These are phyloP conservation scores for Cyberlindnera misumaiensis DNA, from an alignment of 805 yeast genomes.

Conservation along the genomic window DNA sequence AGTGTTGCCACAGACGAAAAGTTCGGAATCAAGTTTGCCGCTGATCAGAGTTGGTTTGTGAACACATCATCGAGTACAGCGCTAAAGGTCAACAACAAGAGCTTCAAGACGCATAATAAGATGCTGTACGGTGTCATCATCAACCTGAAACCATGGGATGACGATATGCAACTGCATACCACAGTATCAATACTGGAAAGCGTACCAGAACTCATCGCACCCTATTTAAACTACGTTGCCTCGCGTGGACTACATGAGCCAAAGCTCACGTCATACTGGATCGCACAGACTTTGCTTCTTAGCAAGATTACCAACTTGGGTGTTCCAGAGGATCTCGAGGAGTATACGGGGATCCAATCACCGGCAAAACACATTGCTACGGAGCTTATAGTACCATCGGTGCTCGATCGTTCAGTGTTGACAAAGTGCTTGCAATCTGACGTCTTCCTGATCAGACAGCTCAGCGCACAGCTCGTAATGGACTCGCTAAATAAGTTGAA, in stretches of 20 bases:
- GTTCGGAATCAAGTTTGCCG: conserved; percentile 38
- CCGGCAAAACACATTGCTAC: conserved; percentile 35
- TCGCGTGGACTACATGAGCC: conserved; percentile 76
- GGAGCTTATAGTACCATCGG: conserved; percentile 59
- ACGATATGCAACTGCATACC: conserved; percentile 52
- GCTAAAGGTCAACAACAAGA: conserved; percentile 40
- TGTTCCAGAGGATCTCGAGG: conserved; percentile 37
- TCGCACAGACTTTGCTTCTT: conserved; percentile 61
- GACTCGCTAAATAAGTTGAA: conserved; percentile 49
- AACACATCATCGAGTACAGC: conserved; percentile 23
- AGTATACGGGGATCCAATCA: conserved; percentile 18
- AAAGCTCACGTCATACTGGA: conserved; percentile 72
- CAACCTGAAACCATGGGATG: conserved; percentile 76
- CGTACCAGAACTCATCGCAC: conserved; percentile 67
- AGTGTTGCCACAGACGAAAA: conserved; percentile 43
- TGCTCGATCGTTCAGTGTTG: conserved; percentile 51
- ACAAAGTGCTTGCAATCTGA: conserved; percentile 51
- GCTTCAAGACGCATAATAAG: conserved; percentile 61
- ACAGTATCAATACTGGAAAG: conserved; percentile 41
- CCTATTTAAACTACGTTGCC: conserved; percentile 53
- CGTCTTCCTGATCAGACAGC: conserved; percentile 48
- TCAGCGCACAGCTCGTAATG: conserved; percentile 53
- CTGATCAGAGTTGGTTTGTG: conserved; percentile 46
- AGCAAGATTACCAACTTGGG: conserved; percentile 53
- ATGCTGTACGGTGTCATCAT: conserved; percentile 56